A percentile compares a stretch with the other conserved stretches of the same genome.
phyloP scores from a whole-genome alignment of 1,139 yeast species.

The Hyphopichia burtonii region DNA sequence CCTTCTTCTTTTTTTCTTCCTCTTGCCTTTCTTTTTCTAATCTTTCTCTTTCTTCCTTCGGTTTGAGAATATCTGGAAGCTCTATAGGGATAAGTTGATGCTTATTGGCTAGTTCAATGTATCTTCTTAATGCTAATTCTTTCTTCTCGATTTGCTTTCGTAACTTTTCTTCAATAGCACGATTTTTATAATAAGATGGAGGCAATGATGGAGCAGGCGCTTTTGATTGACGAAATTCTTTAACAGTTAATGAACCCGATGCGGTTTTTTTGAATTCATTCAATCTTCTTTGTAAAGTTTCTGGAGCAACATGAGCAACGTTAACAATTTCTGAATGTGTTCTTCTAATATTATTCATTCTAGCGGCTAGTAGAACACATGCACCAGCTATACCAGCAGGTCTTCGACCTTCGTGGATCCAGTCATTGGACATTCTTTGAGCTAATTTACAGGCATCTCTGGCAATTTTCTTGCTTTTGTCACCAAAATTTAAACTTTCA shows the following conservation, averaged over 20 bases:
- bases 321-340: conserved; percentile 93
- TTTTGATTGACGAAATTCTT: conserved; percentile 58
- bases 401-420: conserved; percentile 95
- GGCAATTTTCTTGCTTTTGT: conserved; percentile 68
- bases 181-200: conserved; percentile 70
- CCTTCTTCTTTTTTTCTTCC: not conserved
- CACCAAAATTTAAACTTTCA: conserved; percentile 76
- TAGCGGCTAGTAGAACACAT: conserved; percentile 83
- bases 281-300: conserved; percentile 84
- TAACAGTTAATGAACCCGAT: conserved; percentile 71
- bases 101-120: conserved; percentile 8
- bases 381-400: conserved; percentile 99
- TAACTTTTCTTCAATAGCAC: conserved; percentile 27
- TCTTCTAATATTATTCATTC: conserved; percentile 93
- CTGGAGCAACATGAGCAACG: conserved; percentile 93
- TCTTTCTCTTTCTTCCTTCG: not conserved
- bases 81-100: conserved; percentile 5
- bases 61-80: conserved; percentile 1
- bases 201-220: conserved; percentile 61
- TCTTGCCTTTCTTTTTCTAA: not conserved
- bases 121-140: conserved; percentile 30
- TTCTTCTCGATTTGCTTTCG: conserved; percentile 26
- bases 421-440: conserved; percentile 87
- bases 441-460: conserved; percentile 86
- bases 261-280: conserved; percentile 81